Conservation (phyloP, 768 basidiomycete genomes). For the Hypsizygus marmoreus region DNA sequence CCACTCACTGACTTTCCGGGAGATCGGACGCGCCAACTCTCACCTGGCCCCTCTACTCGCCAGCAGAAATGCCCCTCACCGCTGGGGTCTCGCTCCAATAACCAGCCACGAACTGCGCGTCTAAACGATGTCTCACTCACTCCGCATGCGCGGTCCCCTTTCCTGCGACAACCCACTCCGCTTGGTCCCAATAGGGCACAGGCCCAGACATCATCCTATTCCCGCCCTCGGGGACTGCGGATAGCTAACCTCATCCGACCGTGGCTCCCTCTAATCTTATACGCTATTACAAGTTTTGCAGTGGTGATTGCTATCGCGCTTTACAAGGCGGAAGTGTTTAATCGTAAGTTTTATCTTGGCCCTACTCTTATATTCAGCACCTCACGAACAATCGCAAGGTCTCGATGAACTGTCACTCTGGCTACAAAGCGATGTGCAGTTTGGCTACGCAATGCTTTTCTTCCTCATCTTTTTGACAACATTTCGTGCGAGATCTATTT, state of each 20-base stretch:
- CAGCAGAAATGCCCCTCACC: conserved; percentile 8
- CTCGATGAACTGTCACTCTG: conserved; percentile 82
- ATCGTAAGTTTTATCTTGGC: conserved; percentile 51
- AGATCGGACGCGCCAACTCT: conserved; percentile 8
- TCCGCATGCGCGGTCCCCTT: conserved; percentile 15
- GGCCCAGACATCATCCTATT: conserved; percentile 29
- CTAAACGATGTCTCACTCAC: conserved; percentile 12
- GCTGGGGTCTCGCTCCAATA: conserved; percentile 3
- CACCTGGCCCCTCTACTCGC: conserved; percentile 11
- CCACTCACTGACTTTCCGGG: conserved; percentile 25
- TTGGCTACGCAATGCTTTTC: conserved; percentile 81
- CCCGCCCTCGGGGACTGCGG: conserved; percentile 50
- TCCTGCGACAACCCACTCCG: conserved; percentile 19
- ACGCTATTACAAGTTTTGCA: conserved; percentile 73
- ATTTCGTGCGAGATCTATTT: conserved; percentile 62
- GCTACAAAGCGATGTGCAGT: conserved; percentile 69
- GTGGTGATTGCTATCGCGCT: conserved; percentile 83
- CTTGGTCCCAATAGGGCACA: conserved; percentile 17
- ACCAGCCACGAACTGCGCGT: conserved; percentile 6
- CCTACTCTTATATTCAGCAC: neutral
- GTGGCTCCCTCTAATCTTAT: conserved; percentile 78
- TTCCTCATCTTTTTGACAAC: conserved; percentile 84
- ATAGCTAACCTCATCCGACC: conserved; percentile 64
- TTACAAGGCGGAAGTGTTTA: conserved; percentile 81
- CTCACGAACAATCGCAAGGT: conserved; percentile 41